phyloP scores from a whole-genome alignment of 345 rosid species.

The Lumnitzera racemosa region DNA sequence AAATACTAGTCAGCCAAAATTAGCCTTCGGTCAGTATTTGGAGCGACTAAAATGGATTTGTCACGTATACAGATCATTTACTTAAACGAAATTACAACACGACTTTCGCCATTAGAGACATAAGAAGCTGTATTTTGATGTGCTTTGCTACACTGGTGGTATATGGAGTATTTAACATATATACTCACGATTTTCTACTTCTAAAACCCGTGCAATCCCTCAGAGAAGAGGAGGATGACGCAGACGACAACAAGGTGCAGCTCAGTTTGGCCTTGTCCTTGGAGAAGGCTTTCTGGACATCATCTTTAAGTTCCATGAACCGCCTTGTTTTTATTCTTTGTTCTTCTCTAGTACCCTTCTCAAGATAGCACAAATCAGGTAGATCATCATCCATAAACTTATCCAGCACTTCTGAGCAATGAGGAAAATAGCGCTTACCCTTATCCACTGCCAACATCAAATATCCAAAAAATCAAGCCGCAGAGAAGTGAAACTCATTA shows the following conservation, averaged over 20 bases:
- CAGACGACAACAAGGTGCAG: conserved; percentile 44
- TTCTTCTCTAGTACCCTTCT: conserved; percentile 57
- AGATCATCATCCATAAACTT: conserved; percentile 97
- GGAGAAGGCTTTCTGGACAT: conserved; percentile 69
- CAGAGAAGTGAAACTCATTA: no score
- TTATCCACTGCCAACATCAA: conserved; percentile 56
- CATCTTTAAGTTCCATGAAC: conserved; percentile 73
- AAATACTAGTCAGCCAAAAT: no score
- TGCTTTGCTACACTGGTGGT: background rate
- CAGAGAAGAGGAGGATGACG: conserved; percentile 52
- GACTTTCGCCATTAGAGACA: background rate
- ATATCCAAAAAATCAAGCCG: background rate
- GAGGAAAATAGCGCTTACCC: conserved; percentile 78
- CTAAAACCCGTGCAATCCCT: conserved; percentile 21
- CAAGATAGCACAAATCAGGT: conserved; percentile 67
- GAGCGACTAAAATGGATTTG: no score
- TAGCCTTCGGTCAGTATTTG: no score
- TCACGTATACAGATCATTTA: no score
- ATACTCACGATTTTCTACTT: conserved; percentile 25
- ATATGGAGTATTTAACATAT: conserved; percentile 1
- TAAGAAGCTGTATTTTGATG: background rate
- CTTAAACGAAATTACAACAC: no score
- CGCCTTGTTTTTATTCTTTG: conserved; percentile 57
- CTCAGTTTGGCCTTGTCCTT: conserved; percentile 76
- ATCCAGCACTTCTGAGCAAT: conserved; percentile 80